A percentile compares a stretch with the other conserved stretches of the same genome.
These are phyloP conservation scores for Sarocladium oryzae DNA, from an alignment of 2,329 filamentous ascomycete genomes.

Conservation along the genomic window DNA sequence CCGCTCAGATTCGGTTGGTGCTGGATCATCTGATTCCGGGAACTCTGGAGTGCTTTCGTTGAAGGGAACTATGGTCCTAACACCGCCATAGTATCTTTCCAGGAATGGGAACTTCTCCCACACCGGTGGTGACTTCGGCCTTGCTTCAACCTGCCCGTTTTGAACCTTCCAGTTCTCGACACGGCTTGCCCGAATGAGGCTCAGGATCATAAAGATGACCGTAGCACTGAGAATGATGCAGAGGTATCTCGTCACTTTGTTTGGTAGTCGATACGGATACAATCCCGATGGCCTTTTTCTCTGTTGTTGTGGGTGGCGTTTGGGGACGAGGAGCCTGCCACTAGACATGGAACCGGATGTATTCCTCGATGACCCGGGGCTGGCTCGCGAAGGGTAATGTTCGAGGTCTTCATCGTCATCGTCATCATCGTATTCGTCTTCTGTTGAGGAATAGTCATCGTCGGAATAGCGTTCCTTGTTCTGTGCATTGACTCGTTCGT, in stretches of 20 bases:
- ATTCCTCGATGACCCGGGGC: constrained; percentile 40
- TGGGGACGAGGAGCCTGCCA: constrained; percentile 36
- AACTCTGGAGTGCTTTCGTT: constrained; percentile 73
- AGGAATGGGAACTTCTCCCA: constrained; percentile 88
- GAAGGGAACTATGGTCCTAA: constrained; percentile 62
- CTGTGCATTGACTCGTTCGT: constrained; percentile 36
- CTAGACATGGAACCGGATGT: constrained; percentile 38
- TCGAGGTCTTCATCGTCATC: constrained; percentile 33
- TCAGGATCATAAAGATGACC: constrained; percentile 70
- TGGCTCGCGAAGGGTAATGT: constrained; percentile 25
- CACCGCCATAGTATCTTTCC: constrained; percentile 82
- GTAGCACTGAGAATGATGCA: constrained; percentile 63
- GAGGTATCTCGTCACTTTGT: constrained; percentile 70
- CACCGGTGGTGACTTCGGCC: constrained; percentile 55
- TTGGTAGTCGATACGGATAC: constrained; percentile 59
- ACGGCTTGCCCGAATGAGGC: constrained; percentile 67
- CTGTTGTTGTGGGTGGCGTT: constrained; percentile 16
- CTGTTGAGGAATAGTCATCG: constrained; percentile 35
- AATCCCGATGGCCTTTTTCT: constrained; percentile 16
- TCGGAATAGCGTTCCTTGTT: constrained; percentile 47
- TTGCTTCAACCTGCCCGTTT: constrained; percentile 37
- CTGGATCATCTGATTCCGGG: constrained; percentile 35
- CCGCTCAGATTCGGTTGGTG: constrained; percentile 26
- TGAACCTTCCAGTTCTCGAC: constrained; percentile 58
- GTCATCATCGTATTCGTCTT: constrained; percentile 10